Percentiles rank a stretch among this genome's conserved stretches.
Evolutionary conservation across 2,329 filamentous ascomycete genomes (phyloP).

Genomic region (Alternaria gansuensis): DNA sequence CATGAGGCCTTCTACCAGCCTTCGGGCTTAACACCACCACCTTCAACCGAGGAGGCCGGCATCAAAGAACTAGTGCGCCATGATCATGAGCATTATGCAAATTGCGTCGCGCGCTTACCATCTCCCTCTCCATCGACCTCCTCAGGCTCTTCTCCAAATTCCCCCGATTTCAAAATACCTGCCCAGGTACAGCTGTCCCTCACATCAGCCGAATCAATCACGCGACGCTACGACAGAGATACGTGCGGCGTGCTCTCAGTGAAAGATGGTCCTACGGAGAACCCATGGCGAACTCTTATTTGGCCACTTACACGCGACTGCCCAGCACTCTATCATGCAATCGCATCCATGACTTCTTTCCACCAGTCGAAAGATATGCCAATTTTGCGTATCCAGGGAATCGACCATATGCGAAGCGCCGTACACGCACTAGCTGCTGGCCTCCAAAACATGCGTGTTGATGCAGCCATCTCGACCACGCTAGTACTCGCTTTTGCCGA

Average conservation of each 20-base stretch:
- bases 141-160: conserved; percentile 47
- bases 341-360: conserved; percentile 74
- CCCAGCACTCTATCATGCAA: conserved; percentile 72
- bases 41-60: conserved; percentile 55
- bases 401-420: conserved; percentile 73
- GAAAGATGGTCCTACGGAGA: conserved; percentile 73
- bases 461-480: conserved; percentile 74
- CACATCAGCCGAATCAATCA: conserved; percentile 68
- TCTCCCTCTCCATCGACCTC: conserved; percentile 51
- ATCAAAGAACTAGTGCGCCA: conserved; percentile 65
- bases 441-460: conserved; percentile 69
- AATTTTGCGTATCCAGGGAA: conserved; percentile 67
- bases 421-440: conserved; percentile 67
- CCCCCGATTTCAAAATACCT: conserved; percentile 40
- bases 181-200: conserved; percentile 60
- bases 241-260: conserved; percentile 76
- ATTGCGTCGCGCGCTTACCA: conserved; percentile 52
- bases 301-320: conserved; percentile 72
- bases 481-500: conserved; percentile 74
- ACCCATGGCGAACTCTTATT: conserved; percentile 75
- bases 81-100: conserved; percentile 40
- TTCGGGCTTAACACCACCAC: conserved; percentile 40
- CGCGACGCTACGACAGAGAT: conserved; percentile 69
- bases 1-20: conserved; percentile 49
- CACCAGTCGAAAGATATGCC: conserved; percentile 69